Evolutionary conservation across 2,329 filamentous ascomycete species (phyloP), one percentile per base, ranked within the genome.

Genomic region (Alternaria atra): DNA sequence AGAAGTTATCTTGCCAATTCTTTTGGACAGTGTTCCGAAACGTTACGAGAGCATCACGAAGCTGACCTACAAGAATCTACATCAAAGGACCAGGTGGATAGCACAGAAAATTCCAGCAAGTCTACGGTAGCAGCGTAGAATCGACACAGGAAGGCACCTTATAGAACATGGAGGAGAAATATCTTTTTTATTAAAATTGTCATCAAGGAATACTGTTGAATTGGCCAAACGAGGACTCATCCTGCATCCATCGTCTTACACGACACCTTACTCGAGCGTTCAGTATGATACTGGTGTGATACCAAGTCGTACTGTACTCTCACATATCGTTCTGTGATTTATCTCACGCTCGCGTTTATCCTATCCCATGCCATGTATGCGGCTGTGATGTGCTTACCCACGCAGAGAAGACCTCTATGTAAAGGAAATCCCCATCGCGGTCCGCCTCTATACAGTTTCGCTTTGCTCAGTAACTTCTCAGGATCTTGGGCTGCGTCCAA

Each of bases 391-490:
- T 46, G 43, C 40, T 46, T 46, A 23, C 29, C 25, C 43, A 23
- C 23, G 43, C 43, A 46, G 43, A 46, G 43, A 30, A 42, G 43
- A 46, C 43, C 43, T 46, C 43, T 46, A 46, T 46, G 43, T 46
- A 46, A 25, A 12, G 29, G 43, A 46, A 46, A 46, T 20, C 43
- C 17, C 43, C 43, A 46, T 23, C n/a, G 6, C 43, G 43, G 43
- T 46, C 43, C 29, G 29, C 23, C 23, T 46, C 43, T 46, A 23
- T 46, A 46, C 43, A 46, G 43, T 46, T 46, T 46, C 43, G 43
- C 43, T 46, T 29, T 46, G 43, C 43, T 46, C 29, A 46, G 43
- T 29, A 46, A 46, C 43, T 46, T 46, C n/a, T n/a, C 43, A 46
- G 43, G 43, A 46, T 46, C 43, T 23, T 46, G 43, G 29, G 43